phyloP scores from a whole-genome alignment of 106 monocot genomes.

The Dioscorea dumetorum region DNA sequence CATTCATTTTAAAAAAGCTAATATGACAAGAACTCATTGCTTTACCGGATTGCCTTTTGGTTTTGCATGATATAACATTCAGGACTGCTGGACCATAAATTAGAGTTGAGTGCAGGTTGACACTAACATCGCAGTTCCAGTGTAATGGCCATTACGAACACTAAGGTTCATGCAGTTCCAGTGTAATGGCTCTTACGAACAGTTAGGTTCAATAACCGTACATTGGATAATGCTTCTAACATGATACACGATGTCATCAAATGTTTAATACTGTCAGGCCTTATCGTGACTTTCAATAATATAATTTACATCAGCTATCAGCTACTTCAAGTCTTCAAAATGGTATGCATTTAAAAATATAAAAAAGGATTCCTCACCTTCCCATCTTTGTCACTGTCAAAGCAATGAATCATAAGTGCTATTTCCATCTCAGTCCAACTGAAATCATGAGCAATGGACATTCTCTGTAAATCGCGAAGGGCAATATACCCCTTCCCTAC shows the following conservation, averaged over 20 bases:
- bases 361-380: slow-evolving; percentile 32
- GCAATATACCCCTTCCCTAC: slow-evolving; percentile 56
- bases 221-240: too few species aligned
- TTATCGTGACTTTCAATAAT: background rate
- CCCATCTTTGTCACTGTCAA: slow-evolving; percentile 67
- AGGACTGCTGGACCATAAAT: too few species aligned
- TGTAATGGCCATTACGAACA: too few species aligned
- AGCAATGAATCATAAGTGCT: slow-evolving; percentile 65
- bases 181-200: too few species aligned
- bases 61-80: too few species aligned
- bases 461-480: slow-evolving; percentile 44
- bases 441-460: slow-evolving; percentile 78
- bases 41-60: too few species aligned
- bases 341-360: background rate
- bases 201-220: too few species aligned
- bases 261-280: background rate
- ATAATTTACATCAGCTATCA: background rate
- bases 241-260: background rate
- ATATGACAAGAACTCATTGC: too few species aligned
- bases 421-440: slow-evolving; percentile 71
- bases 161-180: too few species aligned
- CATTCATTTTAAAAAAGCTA: too few species aligned
- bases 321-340: background rate
- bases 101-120: too few species aligned
- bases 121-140: too few species aligned